These are phyloP conservation scores for Colletotrichum lentis DNA, from an alignment of 2,329 filamentous ascomycete genomes.

Conservation along the genomic window DNA sequence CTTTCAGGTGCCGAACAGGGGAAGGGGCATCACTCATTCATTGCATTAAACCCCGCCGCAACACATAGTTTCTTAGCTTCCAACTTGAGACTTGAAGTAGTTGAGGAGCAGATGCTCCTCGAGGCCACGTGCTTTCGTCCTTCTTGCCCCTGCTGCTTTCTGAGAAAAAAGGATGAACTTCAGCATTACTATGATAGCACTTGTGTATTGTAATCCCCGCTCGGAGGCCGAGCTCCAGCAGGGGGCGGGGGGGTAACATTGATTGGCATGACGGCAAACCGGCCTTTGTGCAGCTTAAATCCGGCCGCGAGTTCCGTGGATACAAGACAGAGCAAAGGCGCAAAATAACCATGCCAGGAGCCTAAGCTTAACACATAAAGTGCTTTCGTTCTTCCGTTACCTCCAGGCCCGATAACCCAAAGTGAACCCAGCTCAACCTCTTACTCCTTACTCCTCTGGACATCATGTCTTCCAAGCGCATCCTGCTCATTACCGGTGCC, in stretches of 20 bases:
- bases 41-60: no score
- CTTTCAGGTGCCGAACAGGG: no score
- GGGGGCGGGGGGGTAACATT: no score
- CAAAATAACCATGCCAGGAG: not conserved
- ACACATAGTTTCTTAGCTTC: no score
- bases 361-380: no score
- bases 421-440: no score
- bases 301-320: conserved; percentile 1
- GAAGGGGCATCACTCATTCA: no score
- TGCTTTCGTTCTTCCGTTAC: not conserved
- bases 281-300: conserved; percentile 8
- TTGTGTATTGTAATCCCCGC: no score
- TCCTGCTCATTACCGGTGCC: conserved; percentile 68
- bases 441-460: no score
- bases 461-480: conserved; percentile 37
- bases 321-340: not conserved
- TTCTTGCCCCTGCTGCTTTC: not conserved
- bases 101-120: not conserved
- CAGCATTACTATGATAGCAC: no score
- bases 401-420: not conserved
- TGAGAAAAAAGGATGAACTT: no score
- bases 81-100: not conserved
- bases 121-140: not conserved
- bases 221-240: no score
- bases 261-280: not conserved